Conservation (phyloP, 1,284 basidiomycete genomes). For the Coriolopsis trogii region DNA sequence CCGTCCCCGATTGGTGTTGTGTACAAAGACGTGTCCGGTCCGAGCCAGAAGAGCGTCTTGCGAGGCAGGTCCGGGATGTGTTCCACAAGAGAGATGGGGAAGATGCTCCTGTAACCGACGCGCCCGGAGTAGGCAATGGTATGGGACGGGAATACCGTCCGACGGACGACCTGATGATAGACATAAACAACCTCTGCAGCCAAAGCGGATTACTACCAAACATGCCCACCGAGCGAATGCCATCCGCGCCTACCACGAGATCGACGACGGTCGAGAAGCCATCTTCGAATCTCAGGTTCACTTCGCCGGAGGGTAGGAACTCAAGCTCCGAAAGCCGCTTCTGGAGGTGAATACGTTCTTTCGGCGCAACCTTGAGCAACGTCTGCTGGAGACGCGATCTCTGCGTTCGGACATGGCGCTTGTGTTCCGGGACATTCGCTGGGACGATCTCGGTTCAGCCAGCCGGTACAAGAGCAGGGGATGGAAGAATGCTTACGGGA, state of each 20-base stretch:
- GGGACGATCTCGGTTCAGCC: not conserved
- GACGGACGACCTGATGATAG: not conserved
- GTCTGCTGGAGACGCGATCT: not conserved
- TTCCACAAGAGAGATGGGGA: not conserved
- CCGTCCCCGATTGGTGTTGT: not conserved
- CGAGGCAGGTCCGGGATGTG: not conserved
- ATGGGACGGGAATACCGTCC: not conserved
- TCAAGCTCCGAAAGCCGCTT: not conserved
- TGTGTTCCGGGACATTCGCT: not conserved
- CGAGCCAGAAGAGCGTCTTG: not conserved
- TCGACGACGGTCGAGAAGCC: not conserved
- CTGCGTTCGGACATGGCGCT: not conserved
- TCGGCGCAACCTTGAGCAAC: not conserved
- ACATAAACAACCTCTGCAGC: not conserved
- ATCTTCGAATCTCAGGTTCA: not conserved
- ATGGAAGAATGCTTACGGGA: not conserved
- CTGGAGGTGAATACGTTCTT: not conserved
- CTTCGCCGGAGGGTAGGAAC: not conserved
- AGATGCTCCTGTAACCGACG: not conserved
- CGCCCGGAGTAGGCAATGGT: not conserved
- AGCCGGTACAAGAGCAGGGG: not conserved
- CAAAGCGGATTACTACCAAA: not conserved
- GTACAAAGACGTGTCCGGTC: not conserved
- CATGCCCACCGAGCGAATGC: not conserved
- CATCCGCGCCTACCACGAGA: not conserved